A percentile compares a stretch with the other conserved stretches of the same genome.
Evolutionary conservation across 495 filamentous ascomycete species (phyloP).

Genomic region (Penicillium coffeae): DNA sequence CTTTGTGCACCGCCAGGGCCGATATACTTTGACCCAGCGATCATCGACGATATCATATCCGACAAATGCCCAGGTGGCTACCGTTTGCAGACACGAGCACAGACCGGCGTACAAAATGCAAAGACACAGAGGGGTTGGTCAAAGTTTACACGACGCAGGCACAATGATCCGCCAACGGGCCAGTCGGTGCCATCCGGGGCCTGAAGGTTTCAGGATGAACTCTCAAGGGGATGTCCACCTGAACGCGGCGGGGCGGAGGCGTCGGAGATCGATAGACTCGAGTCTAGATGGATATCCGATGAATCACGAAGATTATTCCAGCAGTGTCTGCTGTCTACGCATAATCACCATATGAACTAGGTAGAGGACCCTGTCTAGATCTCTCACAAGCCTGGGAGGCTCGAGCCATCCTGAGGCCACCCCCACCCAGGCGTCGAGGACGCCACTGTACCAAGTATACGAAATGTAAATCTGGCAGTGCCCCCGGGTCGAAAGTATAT

Average conservation of each 20-base stretch:
- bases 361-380: too few relatives aligned
- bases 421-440: neutral
- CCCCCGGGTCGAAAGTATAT: neutral
- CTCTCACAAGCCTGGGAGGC: too few relatives aligned
- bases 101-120: neutral
- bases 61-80: too few relatives aligned
- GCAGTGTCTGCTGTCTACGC: too few relatives aligned
- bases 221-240: neutral
- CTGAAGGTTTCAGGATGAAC: conserved; percentile 18
- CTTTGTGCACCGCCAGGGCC: conserved; percentile 4
- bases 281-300: neutral
- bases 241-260: conserved; percentile 6
- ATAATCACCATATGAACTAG: too few relatives aligned
- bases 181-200: conserved; percentile 17
- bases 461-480: neutral
- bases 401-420: neutral
- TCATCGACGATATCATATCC: conserved; percentile 18
- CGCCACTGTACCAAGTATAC: neutral
- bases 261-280: neutral
- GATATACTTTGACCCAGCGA: conserved; percentile 9
- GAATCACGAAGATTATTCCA: neutral
- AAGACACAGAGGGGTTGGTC: neutral
- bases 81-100: conserved; percentile 17
- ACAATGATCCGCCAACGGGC: conserved; percentile 14
- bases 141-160: conserved; percentile 17